Percentiles rank a stretch among this genome's conserved stretches.
Conservation (phyloP, 257 asterid genomes). For the Ocimum tenuiflorum region DNA sequence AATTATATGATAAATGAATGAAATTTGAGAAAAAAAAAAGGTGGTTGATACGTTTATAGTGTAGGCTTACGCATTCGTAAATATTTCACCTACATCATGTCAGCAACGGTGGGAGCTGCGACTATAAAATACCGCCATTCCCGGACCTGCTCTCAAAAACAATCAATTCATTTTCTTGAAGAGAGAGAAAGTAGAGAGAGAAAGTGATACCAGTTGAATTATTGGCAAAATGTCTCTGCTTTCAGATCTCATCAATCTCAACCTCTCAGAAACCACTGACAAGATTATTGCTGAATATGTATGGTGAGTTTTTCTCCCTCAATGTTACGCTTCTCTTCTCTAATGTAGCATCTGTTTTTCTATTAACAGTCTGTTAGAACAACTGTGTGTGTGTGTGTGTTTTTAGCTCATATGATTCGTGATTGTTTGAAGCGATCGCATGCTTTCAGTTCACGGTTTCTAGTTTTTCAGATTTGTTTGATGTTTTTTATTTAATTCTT, state of each 20-base stretch:
- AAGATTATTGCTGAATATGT: slow-evolving; percentile 57
- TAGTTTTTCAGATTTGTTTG: background rate
- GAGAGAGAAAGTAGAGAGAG: too few relatives aligned
- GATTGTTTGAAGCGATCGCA: background rate
- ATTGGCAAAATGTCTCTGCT: slow-evolving; percentile 18
- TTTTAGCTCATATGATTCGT: background rate
- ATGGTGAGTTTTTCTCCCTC: slow-evolving; percentile 35
- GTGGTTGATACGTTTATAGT: too few relatives aligned
- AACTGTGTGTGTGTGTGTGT: background rate
- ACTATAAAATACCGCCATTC: too few relatives aligned
- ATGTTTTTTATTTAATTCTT: too few relatives aligned
- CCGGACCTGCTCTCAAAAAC: too few relatives aligned
- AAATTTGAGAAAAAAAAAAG: too few relatives aligned
- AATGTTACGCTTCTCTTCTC: background rate
- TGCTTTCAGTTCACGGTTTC: background rate
- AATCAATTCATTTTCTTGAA: too few relatives aligned
- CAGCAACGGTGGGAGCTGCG: too few relatives aligned
- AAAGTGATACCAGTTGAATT: too few relatives aligned
- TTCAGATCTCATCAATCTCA: slow-evolving; percentile 53
- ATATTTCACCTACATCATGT: too few relatives aligned
- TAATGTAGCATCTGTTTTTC: background rate
- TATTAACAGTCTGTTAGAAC: background rate
- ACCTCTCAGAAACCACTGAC: slow-evolving; percentile 32
- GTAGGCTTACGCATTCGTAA: too few relatives aligned
- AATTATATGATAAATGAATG: too few relatives aligned